These are phyloP conservation scores for Cutaneotrichosporon daszewskae DNA, from an alignment of 1,284 basidiomycete species.

Conservation along the genomic window DNA sequence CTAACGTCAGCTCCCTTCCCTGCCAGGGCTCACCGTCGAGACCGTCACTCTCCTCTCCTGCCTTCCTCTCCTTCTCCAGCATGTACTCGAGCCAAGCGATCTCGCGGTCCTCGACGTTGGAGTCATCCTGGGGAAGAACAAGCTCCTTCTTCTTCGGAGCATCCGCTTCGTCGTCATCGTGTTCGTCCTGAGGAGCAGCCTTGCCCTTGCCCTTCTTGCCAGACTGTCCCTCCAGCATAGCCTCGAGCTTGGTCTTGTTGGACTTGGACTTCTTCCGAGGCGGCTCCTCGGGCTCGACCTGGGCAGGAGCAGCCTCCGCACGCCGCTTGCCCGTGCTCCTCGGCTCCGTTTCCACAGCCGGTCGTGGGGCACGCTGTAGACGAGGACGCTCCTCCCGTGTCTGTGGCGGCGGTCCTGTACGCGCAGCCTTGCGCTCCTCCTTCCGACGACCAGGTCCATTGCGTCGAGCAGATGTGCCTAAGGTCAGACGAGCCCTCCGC, in stretches of 20 bases:
- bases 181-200: conserved; percentile 7
- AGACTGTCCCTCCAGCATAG: conserved; percentile 20
- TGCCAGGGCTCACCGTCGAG: conserved; percentile 56
- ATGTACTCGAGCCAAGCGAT: conserved; percentile 70
- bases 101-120: conserved; percentile 64
- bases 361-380: neutral
- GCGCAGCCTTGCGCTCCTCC: conserved; percentile 15
- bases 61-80: conserved; percentile 53
- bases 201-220: conserved; percentile 11
- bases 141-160: conserved; percentile 27
- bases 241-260: conserved; percentile 8
- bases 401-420: conserved; percentile 31
- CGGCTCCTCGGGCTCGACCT: conserved; percentile 37
- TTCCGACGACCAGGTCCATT: conserved; percentile 7
- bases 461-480: conserved; percentile 4
- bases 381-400: conserved; percentile 10
- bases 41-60: conserved; percentile 48
- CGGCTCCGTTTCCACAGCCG: neutral
- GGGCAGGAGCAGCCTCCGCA: neutral
- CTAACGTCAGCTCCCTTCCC: conserved; percentile 43
- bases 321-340: neutral
- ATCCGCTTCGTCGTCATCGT: conserved; percentile 19
- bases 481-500: neutral
- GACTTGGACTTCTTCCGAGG: conserved; percentile 1
- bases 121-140: conserved; percentile 30